phyloP scores from a whole-genome alignment of 2,329 filamentous ascomycete genomes.

The Monosporascus sp. region DNA sequence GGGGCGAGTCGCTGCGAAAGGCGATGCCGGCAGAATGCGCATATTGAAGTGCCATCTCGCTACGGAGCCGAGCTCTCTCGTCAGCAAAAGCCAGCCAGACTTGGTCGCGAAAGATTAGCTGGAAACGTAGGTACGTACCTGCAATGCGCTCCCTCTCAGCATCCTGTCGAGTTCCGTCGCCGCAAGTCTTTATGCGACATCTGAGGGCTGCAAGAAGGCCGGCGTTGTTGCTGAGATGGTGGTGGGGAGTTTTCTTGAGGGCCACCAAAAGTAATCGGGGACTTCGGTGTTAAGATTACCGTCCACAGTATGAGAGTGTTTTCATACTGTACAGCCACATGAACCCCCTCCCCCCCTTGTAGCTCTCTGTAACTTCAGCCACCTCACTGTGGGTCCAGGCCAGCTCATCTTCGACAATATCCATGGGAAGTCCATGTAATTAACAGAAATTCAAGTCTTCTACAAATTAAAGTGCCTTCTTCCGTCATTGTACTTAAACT shows the following conservation, averaged over 20 bases:
- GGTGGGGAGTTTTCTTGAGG: not conserved
- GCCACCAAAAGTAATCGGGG: not conserved
- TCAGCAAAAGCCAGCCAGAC: not conserved
- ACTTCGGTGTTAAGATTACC: not conserved
- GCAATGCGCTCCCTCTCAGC: conserved; percentile 24
- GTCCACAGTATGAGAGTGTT: too few species aligned
- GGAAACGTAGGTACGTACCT: conserved; percentile 12
- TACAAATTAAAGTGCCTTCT: not conserved
- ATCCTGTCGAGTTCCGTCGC: conserved; percentile 17
- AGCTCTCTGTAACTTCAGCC: too few species aligned
- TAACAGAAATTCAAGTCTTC: too few species aligned
- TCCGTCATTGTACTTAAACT: not conserved
- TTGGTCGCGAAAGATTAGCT: too few species aligned
- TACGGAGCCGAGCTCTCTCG: conserved; percentile 1
- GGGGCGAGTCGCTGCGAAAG: conserved; percentile 12
- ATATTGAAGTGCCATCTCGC: conserved; percentile 24
- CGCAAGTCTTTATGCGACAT: conserved; percentile 15
- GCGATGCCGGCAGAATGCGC: conserved; percentile 24
- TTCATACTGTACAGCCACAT: not conserved
- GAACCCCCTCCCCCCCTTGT: too few species aligned
- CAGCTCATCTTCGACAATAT: too few species aligned
- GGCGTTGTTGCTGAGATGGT: not conserved
- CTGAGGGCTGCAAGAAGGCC: conserved; percentile 6
- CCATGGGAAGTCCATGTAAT: too few species aligned
- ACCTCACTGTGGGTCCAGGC: too few species aligned